phyloP scores from a whole-genome alignment of 495 filamentous ascomycete genomes.

The Cercophora scortea region DNA sequence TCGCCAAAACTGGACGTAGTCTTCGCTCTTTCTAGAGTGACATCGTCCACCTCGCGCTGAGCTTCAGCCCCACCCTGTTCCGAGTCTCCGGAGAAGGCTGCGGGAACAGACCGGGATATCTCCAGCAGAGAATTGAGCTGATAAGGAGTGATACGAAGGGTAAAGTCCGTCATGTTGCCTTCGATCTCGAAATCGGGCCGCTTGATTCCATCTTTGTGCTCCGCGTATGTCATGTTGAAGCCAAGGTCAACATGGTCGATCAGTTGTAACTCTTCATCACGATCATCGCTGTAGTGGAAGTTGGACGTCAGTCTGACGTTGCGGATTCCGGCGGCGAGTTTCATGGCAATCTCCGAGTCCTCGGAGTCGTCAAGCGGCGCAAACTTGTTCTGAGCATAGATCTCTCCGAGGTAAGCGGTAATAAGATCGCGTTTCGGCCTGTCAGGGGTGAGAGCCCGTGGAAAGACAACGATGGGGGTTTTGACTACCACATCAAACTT shows the following conservation, averaged over 20 bases:
- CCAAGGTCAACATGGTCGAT: slow-evolving; percentile 93
- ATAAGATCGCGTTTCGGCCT: slow-evolving; percentile 61
- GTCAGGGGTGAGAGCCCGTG: slow-evolving; percentile 57
- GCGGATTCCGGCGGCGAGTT: slow-evolving; percentile 82
- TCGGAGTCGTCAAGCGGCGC: slow-evolving; percentile 68
- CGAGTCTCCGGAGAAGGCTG: slow-evolving; percentile 71
- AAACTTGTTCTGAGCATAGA: slow-evolving; percentile 92
- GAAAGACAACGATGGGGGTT: slow-evolving; percentile 94
- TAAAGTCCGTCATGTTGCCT: slow-evolving; percentile 85
- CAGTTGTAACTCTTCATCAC: slow-evolving; percentile 82
- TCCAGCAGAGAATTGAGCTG: slow-evolving; percentile 84
- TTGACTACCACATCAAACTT: slow-evolving; percentile 89
- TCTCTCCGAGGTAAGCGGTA: slow-evolving; percentile 91
- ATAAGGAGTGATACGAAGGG: slow-evolving; percentile 79
- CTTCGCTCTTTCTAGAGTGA: slow-evolving; percentile 38
- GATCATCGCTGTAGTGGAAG: slow-evolving; percentile 68
- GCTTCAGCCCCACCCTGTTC: slow-evolving; percentile 58
- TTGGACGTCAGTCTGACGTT: slow-evolving; percentile 85
- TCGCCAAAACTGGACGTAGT: slow-evolving; percentile 38
- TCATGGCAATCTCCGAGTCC: slow-evolving; percentile 67
- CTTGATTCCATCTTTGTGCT: slow-evolving; percentile 68
- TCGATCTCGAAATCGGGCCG: slow-evolving; percentile 89
- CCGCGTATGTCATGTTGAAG: slow-evolving; percentile 82
- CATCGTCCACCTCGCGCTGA: slow-evolving; percentile 38
- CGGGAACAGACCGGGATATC: slow-evolving; percentile 75